Conservation (phyloP, 1,284 basidiomycete genomes). For the Moesziomyces globuligerus region DNA sequence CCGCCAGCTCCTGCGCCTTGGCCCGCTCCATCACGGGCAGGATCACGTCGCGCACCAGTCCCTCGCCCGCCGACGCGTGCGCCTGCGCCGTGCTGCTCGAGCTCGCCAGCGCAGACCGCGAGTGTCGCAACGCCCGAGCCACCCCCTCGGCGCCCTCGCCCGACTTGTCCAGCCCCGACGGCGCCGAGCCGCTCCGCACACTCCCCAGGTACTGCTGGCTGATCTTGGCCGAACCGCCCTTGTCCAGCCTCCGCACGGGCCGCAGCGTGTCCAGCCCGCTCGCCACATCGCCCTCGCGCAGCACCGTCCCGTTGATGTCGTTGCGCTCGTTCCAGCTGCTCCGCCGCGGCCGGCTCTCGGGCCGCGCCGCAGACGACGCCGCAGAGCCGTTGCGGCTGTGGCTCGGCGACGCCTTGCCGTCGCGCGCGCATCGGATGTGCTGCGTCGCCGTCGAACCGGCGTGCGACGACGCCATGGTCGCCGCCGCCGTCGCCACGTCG, state of each 20-base stretch:
- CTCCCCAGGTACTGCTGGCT: slow-evolving; percentile 82
- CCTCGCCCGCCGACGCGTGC: slow-evolving; percentile 41
- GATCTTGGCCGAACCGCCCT: slow-evolving; percentile 78
- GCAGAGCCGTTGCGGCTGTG: slow-evolving; percentile 34
- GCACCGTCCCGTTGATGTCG: slow-evolving; percentile 76
- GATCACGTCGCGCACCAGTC: slow-evolving; percentile 56
- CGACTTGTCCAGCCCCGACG: slow-evolving; percentile 20
- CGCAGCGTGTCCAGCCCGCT: slow-evolving; percentile 80
- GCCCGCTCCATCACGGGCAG: slow-evolving; percentile 57
- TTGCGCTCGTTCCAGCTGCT: slow-evolving; percentile 72
- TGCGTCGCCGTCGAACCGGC: slow-evolving; percentile 37
- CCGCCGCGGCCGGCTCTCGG: slow-evolving; percentile 33
- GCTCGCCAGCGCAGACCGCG: slow-evolving; percentile 37
- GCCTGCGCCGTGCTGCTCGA: slow-evolving; percentile 29
- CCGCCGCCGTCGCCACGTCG: slow-evolving; percentile 39
- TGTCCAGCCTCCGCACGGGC: slow-evolving; percentile 89
- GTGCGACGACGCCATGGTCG: slow-evolving; percentile 37
- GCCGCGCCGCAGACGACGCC: slow-evolving; percentile 20
- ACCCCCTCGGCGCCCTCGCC: slow-evolving; percentile 2
- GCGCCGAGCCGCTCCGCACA: slow-evolving; percentile 35
- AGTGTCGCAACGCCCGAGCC: slow-evolving; percentile 26
- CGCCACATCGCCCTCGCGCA: slow-evolving; percentile 78
- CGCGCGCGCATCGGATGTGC: slow-evolving; percentile 40
- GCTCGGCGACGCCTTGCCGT: slow-evolving; percentile 41
- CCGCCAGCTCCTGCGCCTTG: slow-evolving; percentile 77